Evolutionary conservation across 306 rosid genomes (phyloP).

Genomic region (Aeschynomene evenia): DNA sequence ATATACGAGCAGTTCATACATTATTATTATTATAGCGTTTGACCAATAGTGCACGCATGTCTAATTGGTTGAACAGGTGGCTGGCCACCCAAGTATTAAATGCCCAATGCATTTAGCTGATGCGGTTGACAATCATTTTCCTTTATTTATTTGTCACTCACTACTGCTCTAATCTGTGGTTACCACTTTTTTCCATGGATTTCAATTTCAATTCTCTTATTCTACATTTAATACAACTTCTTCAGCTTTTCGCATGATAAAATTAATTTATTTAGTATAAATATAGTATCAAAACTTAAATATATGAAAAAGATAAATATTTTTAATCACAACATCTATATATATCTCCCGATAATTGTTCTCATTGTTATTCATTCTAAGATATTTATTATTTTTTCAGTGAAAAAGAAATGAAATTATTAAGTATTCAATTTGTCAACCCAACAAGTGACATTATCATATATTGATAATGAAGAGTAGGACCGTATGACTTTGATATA

Average conservation of each 20-base stretch:
- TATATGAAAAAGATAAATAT: not conserved
- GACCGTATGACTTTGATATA: not conserved
- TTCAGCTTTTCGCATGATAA: not conserved
- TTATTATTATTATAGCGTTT: not conserved
- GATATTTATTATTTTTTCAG: not conserved
- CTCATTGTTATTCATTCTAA: too few species aligned
- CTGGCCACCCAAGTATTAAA: constrained; percentile 17
- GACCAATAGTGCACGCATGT: not conserved
- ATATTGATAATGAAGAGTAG: not conserved
- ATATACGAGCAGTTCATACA: too few species aligned
- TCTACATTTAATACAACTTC: not conserved
- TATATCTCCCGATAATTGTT: not conserved
- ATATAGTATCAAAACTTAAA: not conserved
- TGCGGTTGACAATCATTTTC: constrained; percentile 14
- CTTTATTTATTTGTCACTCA: constrained; percentile 4
- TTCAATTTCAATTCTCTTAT: too few species aligned
- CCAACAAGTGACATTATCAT: not conserved
- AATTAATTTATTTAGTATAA: not conserved
- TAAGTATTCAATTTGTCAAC: not conserved
- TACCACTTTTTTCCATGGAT: not conserved
- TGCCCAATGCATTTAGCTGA: not conserved
- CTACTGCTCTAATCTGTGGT: not conserved
- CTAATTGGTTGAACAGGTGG: not conserved
- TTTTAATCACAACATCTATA: not conserved
- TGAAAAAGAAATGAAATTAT: too few species aligned